phyloP scores from a whole-genome alignment of 345 rosid species.

The Aurinia saxatilis region DNA sequence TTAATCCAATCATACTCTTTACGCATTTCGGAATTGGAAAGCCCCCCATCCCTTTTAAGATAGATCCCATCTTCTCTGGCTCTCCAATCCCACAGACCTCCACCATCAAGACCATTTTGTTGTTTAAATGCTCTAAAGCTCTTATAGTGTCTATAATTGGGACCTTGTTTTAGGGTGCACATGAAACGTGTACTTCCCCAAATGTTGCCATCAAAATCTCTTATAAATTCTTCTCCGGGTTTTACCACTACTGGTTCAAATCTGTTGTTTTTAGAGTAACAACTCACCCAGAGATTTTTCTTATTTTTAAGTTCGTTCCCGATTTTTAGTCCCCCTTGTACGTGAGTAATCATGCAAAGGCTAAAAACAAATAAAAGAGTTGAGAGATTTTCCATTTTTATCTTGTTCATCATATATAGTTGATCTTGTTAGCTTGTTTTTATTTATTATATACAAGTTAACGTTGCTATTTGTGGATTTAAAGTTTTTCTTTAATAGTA shows the following conservation, averaged over 20 bases:
- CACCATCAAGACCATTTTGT: not conserved
- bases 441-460: no score
- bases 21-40: not conserved
- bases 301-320: slow-evolving; percentile 1
- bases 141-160: not conserved
- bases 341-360: slow-evolving; percentile 4
- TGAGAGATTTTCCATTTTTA: not conserved
- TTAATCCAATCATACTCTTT: not conserved
- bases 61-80: slow-evolving; percentile 14
- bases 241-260: not conserved
- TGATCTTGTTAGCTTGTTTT: no score
- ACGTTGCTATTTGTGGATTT: not conserved
- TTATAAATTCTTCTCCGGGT: not conserved
- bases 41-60: not conserved
- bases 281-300: not conserved
- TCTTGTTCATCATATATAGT: no score
- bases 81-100: slow-evolving; percentile 22
- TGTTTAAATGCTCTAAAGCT: slow-evolving; percentile 2
- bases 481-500: no score
- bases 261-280: not conserved
- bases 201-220: not conserved
- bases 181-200: not conserved
- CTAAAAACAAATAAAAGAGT: not conserved
- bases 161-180: slow-evolving; percentile 12
- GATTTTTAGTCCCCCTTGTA: not conserved